Evolutionary conservation across 805 yeast genomes (phyloP), one percentile per base, ranked within the genome.

Genomic region (Metahyphopichia silvanorum): DNA sequence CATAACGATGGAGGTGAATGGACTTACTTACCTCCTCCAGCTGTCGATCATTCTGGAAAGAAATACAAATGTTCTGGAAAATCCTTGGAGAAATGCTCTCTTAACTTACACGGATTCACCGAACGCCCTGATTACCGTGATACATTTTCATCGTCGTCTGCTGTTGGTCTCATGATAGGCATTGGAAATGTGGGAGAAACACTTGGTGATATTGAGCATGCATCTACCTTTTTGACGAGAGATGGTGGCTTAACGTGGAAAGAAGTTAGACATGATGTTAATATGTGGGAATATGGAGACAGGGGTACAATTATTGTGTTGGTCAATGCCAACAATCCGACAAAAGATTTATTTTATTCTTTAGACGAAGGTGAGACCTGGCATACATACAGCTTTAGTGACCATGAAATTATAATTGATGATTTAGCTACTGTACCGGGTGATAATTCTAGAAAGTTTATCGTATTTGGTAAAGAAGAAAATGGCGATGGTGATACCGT

Each of bases 281-380:
- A 76, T 46, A 82, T 83, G 76, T 93, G 98, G 98, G 98, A 89
- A 58, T 93, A 70, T 56, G 98, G 98, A 41, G 98, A 93, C 57
- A 85, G 86, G 43, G 98, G 98, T 12, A 80, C 95, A 1, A 73
- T 93, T 21, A 59, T 93, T 31, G 86, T 86, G 1, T 55, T 89
- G 31, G 91, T 83, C 2, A 69, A 78, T 24, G 76, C 74, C 5
- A 64, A 58, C 4, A 79, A 74, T 19, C 61, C 67, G 6, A 81
- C 96, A 0, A 68, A 86, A 38, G 57, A 60, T 1, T 33, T 91
- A 0, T 45, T 60, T 1, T 89, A 78, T 49, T 85, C 96, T 0
- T 51, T 79, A 10, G 91, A 93, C 59, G 84, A 81, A 43, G 98
- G 98, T 21, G 63, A 66, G 4, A 68, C 79, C 0, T 93, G 97